Percentiles rank a stretch among this genome's conserved stretches.
phyloP scores from a whole-genome alignment of 768 basidiomycete genomes.

The Macrolepiota fuliginosa region DNA sequence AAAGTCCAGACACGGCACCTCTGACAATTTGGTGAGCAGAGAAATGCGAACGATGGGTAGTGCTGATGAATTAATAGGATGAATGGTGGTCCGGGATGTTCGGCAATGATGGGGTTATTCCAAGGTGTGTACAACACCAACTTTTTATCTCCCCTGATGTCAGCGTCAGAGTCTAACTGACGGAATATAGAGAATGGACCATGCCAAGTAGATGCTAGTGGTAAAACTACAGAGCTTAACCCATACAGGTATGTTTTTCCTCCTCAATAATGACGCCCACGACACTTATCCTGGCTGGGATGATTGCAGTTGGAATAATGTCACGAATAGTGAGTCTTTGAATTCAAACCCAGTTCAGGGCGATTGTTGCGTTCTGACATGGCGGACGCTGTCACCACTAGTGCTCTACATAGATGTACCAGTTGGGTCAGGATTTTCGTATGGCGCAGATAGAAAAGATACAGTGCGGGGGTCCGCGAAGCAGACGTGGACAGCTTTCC shows the following conservation, averaged over 20 bases:
- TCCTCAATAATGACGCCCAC: too few relatives aligned
- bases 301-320: constrained; percentile 7
- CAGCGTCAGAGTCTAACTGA: not conserved
- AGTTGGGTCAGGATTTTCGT: constrained; percentile 8
- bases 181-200: constrained; percentile 5
- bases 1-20: constrained; percentile 58
- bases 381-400: not conserved
- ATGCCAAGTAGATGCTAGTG: constrained; percentile 6
- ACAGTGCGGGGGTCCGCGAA: constrained; percentile 2
- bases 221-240: not conserved
- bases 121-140: constrained; percentile 36
- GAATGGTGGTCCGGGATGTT: constrained; percentile 43
- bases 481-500: constrained; percentile 4
- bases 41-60: not conserved
- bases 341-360: not conserved
- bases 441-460: not conserved
- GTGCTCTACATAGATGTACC: constrained; percentile 8
- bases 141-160: too few relatives aligned
- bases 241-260: constrained; percentile 3
- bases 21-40: constrained; percentile 61
- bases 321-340: constrained; percentile 2
- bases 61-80: not conserved
- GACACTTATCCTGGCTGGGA: too few relatives aligned
- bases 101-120: constrained; percentile 61
- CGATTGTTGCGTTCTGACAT: not conserved